Percentiles rank a stretch among this genome's conserved stretches.
These are phyloP conservation scores for Hymenoscyphus albidus DNA, from an alignment of 2,329 filamentous ascomycete species.

Conservation along the genomic window DNA sequence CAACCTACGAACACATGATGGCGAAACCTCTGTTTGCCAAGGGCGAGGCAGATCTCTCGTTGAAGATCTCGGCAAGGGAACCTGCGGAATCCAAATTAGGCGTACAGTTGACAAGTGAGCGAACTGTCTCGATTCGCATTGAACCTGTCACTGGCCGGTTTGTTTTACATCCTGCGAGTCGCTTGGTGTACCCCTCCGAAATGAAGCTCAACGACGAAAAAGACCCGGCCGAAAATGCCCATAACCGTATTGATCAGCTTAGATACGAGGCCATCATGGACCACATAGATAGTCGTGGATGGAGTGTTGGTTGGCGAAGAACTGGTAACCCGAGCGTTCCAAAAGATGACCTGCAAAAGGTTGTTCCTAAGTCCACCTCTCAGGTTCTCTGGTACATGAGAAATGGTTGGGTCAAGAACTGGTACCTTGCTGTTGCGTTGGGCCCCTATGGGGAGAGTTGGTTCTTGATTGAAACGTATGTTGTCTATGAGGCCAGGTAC, in stretches of 20 bases:
- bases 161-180: conserved; percentile 62
- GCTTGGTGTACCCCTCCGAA: conserved; percentile 55
- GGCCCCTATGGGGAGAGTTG: conserved; percentile 71
- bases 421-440: conserved; percentile 69
- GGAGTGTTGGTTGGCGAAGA: conserved; percentile 61
- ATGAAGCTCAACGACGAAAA: conserved; percentile 57
- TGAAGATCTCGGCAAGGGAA: conserved; percentile 56
- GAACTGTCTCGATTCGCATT: conserved; percentile 59
- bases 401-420: conserved; percentile 66
- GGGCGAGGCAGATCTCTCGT: conserved; percentile 53
- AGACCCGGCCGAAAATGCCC: conserved; percentile 55
- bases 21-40: conserved; percentile 58
- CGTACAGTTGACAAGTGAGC: conserved; percentile 64
- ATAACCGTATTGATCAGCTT: conserved; percentile 55
- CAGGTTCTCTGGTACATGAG: conserved; percentile 67
- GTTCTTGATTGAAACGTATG: conserved; percentile 66
- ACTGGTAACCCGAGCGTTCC: conserved; percentile 41
- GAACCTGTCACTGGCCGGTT: conserved; percentile 78
- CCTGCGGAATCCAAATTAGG: conserved; percentile 64
- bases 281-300: conserved; percentile 56
- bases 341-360: conserved; percentile 53
- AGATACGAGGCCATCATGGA: conserved; percentile 60
- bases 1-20: conserved; percentile 58
- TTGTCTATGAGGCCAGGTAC: background rate
- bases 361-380: conserved; percentile 58